Percentiles rank a stretch among this genome's conserved stretches.
Conservation (phyloP, 2,329 filamentous ascomycete genomes). For the Xylaria sp. region DNA sequence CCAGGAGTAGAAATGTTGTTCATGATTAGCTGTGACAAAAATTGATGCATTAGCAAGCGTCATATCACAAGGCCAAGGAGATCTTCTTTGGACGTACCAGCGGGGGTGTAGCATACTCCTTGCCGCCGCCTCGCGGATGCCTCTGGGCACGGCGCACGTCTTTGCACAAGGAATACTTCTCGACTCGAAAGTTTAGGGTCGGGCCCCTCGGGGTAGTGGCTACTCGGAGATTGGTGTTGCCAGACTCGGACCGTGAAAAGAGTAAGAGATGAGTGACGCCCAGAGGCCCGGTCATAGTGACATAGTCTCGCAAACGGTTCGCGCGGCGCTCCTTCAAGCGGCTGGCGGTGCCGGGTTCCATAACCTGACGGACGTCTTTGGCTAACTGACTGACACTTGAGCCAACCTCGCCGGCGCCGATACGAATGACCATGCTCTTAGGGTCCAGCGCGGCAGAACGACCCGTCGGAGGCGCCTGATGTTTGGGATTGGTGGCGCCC, state of each 20-base stretch:
- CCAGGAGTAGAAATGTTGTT: constrained; percentile 85
- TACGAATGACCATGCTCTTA: constrained; percentile 98
- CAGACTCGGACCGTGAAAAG: constrained; percentile 86
- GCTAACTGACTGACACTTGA: constrained; percentile 90
- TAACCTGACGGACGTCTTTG: constrained; percentile 87
- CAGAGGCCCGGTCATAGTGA: constrained; percentile 91
- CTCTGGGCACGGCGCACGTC: constrained; percentile 85
- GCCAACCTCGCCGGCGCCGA: constrained; percentile 92
- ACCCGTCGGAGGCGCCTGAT: constrained; percentile 56
- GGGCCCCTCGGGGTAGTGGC: constrained; percentile 88
- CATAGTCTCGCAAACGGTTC: constrained; percentile 90
- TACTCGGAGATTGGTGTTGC: constrained; percentile 91
- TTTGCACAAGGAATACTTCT: constrained; percentile 92
- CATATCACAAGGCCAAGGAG: too few species aligned
- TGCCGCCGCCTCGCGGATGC: constrained; percentile 79
- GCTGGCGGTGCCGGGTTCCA: constrained; percentile 93
- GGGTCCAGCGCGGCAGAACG: constrained; percentile 72
- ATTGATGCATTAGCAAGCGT: not conserved
- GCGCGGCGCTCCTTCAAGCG: constrained; percentile 86
- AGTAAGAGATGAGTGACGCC: constrained; percentile 92
- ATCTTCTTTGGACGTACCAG: constrained; percentile 57
- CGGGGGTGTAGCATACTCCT: constrained; percentile 84
- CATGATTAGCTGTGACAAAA: constrained; percentile 76
- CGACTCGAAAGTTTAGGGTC: constrained; percentile 91
- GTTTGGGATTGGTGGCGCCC: constrained; percentile 66